Conservation (phyloP, 2,329 filamentous ascomycete genomes). For the Aaosphaeria pasadenensis region DNA sequence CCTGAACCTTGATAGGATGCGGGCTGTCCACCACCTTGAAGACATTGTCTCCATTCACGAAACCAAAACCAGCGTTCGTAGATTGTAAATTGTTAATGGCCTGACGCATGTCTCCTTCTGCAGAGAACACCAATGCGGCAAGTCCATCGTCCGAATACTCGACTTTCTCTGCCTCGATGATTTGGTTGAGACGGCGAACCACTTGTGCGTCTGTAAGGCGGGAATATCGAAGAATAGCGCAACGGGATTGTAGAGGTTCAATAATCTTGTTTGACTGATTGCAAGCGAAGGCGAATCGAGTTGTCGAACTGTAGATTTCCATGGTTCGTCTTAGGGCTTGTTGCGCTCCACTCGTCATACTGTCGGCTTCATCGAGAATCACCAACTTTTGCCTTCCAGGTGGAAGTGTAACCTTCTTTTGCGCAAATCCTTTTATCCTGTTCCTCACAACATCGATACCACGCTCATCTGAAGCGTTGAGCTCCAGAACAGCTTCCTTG, state of each 20-base stretch:
- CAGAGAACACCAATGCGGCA: conserved; percentile 93
- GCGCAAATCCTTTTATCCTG: conserved; percentile 95
- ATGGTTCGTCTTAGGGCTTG: conserved; percentile 93
- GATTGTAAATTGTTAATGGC: conserved; percentile 98
- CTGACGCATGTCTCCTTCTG: conserved; percentile 97
- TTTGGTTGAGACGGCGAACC: conserved; percentile 84
- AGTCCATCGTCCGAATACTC: conserved; percentile 90
- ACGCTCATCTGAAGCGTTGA: conserved; percentile 95
- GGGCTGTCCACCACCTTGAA: conserved; percentile 97
- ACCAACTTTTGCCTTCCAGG: conserved; percentile 91
- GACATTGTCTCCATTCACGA: conserved; percentile 96
- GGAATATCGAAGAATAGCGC: conserved; percentile 91
- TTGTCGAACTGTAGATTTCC: conserved; percentile 98
- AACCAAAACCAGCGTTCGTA: conserved; percentile 88
- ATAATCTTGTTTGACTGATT: conserved; percentile 99
- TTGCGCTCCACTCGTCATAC: conserved; percentile 94
- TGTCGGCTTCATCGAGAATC: conserved; percentile 94
- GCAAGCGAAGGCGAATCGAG: conserved; percentile 95
- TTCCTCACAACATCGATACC: conserved; percentile 97
- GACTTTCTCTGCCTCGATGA: conserved; percentile 88
- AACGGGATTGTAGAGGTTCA: conserved; percentile 95
- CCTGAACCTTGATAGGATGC: conserved; percentile 97
- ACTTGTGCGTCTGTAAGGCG: conserved; percentile 90
- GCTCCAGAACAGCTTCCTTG: conserved; percentile 93
- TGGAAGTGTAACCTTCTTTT: conserved; percentile 96